phyloP scores from a whole-genome alignment of 2,329 filamentous ascomycete species.

The Dactylonectria estremocensis region DNA sequence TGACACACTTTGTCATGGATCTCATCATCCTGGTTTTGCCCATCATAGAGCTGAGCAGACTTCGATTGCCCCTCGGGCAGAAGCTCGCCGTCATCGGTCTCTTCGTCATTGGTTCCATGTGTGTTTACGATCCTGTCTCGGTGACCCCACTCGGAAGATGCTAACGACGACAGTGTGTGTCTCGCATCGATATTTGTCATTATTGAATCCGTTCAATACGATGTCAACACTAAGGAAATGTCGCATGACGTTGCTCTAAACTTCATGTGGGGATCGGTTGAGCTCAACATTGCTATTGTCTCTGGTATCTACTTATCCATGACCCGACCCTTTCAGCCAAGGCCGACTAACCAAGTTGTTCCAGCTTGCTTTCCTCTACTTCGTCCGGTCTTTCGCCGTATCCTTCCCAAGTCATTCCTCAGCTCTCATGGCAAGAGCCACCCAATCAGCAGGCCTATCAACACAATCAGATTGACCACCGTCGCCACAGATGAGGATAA shows the following conservation, averaged over 20 bases:
- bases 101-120: constrained; percentile 47
- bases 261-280: constrained; percentile 38
- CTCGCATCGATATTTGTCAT: constrained; percentile 37
- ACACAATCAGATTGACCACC: constrained; percentile 32
- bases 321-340: not conserved
- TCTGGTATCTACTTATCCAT: constrained; percentile 26
- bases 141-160: not conserved
- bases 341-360: not conserved
- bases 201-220: constrained; percentile 31
- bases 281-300: constrained; percentile 43
- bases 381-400: constrained; percentile 36
- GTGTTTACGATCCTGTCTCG: constrained; percentile 5
- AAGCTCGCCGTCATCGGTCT: constrained; percentile 45
- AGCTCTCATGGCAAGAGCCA: constrained; percentile 36
- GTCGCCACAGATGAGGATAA: constrained; percentile 20
- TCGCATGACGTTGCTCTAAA: constrained; percentile 35
- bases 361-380: constrained; percentile 43
- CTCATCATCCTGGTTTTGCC: constrained; percentile 51
- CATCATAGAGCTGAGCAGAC: constrained; percentile 47
- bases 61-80: constrained; percentile 44
- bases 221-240: constrained; percentile 31
- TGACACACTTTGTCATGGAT: constrained; percentile 53
- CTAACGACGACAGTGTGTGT: constrained; percentile 34
- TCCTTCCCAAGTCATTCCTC: constrained; percentile 37
- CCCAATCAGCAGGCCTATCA: constrained; percentile 34